Percentiles rank a stretch among this genome's conserved stretches.
Evolutionary conservation across 768 basidiomycete genomes (phyloP).

Genomic region (Suillus tomentosus): DNA sequence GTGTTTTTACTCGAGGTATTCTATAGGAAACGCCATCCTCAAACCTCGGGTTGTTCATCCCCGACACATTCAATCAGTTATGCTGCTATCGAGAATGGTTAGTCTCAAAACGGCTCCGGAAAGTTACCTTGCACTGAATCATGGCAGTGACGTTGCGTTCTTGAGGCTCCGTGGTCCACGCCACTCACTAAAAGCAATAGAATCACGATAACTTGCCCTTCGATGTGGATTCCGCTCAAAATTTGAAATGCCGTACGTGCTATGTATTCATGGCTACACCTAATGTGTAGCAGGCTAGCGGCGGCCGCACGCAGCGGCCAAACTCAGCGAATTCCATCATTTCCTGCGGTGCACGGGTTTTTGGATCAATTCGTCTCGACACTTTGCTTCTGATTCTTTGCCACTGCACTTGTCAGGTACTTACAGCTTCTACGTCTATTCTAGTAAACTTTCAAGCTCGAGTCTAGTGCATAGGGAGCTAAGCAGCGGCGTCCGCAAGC

Average conservation of each 20-base stretch:
- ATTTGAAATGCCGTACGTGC: conserved; percentile 7
- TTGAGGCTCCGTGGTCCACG: not conserved
- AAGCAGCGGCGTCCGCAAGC: not conserved
- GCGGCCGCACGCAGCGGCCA: not conserved
- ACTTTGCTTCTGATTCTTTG: not conserved
- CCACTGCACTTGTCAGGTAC: not conserved
- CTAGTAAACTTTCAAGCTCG: not conserved
- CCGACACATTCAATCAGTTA: not conserved
- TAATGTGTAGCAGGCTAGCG: not conserved
- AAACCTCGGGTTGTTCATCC: not conserved
- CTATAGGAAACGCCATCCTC: not conserved
- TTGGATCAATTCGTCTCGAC: not conserved
- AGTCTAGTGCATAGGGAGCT: not conserved
- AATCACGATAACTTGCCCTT: not conserved
- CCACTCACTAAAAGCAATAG: not conserved
- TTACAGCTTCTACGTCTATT: not conserved
- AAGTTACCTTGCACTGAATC: not conserved
- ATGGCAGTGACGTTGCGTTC: not conserved
- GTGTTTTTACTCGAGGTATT: not conserved
- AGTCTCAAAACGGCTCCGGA: not conserved
- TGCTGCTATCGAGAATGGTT: conserved; percentile 1
- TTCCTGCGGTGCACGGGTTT: not conserved
- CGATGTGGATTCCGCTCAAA: not conserved
- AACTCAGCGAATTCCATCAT: not conserved
- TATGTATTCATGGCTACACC: not conserved